Base-by-base conservation (phyloP, 129 eudicot species). In the Escallonia herrerae region DNA sequence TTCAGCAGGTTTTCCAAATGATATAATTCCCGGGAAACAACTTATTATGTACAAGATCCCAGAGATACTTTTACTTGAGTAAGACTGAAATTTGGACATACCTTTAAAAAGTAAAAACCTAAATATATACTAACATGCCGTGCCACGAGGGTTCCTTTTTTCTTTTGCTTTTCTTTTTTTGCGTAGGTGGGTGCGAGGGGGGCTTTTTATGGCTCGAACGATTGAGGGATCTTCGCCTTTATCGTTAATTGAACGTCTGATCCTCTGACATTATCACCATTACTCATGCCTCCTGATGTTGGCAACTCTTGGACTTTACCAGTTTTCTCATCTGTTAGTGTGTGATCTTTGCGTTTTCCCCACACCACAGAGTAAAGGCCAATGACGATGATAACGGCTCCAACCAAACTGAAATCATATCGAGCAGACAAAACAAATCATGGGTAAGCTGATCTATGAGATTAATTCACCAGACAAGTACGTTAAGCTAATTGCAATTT, bases 351-450 rank as follows among this genome's bases (percentile, higher is more conserved):
- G 80, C 91, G 80, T 78, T 93, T 93, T 2, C 98, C 98, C 98
- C 98, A 89, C 50, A 89, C 96, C 58, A 93, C 99, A 0, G 90
- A 79, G 81, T 93, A 88, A 45, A 93, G 95, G 9, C 99, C 99
- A 54, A 82, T 43, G 45, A 89, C 96, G 63, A 89, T 89, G 60
- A 88, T 80, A 11, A 76, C 38, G 48, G 96, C 95, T 71, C 98
- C 98, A 56, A 93, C 61, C 66, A 93, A 65, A 73, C 98, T 93
- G 95, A 43, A 54, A 69, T 47, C 54, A 56, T 38, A 67, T 59
- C 10, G n/a, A 6, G 49, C 14, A 37, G 40, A 33, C 49, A 64
- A 51, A 6, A 6, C 12, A 7, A 12, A 6, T 51, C 8, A 51
- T 8, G 14, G 12, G 12, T 51, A 0, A 51, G 56, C 8, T 51